Evolutionary conservation across 805 yeast genomes (phyloP).

Genomic region (Lipomyces spencermartinsiae): DNA sequence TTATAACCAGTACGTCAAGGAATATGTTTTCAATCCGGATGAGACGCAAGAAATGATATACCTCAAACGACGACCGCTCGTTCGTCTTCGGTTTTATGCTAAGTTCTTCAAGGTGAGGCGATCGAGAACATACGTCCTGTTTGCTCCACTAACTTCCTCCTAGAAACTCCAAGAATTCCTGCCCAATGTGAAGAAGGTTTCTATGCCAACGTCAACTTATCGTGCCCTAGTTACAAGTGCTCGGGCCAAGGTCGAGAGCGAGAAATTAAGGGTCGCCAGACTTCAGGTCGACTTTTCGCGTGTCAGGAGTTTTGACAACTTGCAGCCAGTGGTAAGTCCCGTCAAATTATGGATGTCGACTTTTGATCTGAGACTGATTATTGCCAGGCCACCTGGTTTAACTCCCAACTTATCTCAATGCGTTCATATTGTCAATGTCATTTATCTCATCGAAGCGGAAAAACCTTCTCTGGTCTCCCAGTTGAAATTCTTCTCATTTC

Average conservation of each 20-base stretch:
- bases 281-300: slow-evolving; percentile 31
- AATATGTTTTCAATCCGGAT: slow-evolving; percentile 34
- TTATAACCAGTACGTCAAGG: slow-evolving; percentile 34
- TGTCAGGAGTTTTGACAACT: slow-evolving; percentile 35
- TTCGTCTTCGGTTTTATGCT: slow-evolving; percentile 39
- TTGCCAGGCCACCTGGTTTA: slow-evolving; percentile 26
- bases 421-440: slow-evolving; percentile 38
- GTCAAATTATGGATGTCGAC: background rate
- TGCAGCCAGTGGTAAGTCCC: slow-evolving; percentile 35
- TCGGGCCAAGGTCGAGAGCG: slow-evolving; percentile 37
- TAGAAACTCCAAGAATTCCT: slow-evolving; percentile 37
- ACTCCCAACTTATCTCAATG: slow-evolving; percentile 24
- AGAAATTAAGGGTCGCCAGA: slow-evolving; percentile 31
- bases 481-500: slow-evolving; percentile 34
- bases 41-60: slow-evolving; percentile 35
- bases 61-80: slow-evolving; percentile 40
- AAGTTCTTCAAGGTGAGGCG: slow-evolving; percentile 39
- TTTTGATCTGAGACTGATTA: background rate
- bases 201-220: slow-evolving; percentile 30
- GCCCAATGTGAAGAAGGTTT: slow-evolving; percentile 34
- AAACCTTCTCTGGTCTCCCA: slow-evolving; percentile 34
- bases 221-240: slow-evolving; percentile 35
- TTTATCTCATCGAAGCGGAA: slow-evolving; percentile 32
- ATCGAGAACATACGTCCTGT: background rate
- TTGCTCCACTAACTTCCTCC: background rate